Percentiles rank a stretch among this genome's conserved stretches.
Conservation (phyloP, 2,329 filamentous ascomycete species). For the Pyrenophora graminea region DNA sequence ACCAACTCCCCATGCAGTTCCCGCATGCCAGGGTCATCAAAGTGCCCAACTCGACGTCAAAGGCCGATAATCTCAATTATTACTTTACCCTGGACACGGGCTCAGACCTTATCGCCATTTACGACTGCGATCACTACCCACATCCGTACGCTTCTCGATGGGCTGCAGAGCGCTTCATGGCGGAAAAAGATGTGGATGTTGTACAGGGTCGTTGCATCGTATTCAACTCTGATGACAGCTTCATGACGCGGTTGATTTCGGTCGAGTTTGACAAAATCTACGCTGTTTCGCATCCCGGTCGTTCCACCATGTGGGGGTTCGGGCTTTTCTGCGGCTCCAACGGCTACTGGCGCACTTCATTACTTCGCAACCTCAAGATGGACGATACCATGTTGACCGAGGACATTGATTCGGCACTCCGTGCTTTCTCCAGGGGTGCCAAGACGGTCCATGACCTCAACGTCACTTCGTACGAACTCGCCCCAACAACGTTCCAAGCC, state of each 20-base stretch:
- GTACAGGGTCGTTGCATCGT: constrained; percentile 57
- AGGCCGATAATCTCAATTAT: constrained; percentile 57
- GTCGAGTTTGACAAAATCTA: constrained; percentile 60
- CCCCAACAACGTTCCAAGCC: constrained; percentile 50
- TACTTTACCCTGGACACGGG: constrained; percentile 52
- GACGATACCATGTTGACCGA: constrained; percentile 57
- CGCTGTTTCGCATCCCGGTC: constrained; percentile 56
- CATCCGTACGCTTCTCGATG: constrained; percentile 55
- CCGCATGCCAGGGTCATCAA: constrained; percentile 53
- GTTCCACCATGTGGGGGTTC: constrained; percentile 54
- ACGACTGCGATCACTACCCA: constrained; percentile 57
- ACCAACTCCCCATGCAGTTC: constrained; percentile 45
- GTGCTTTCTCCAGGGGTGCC: constrained; percentile 51
- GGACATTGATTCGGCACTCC: constrained; percentile 56
- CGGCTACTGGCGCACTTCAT: constrained; percentile 53
- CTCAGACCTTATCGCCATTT: constrained; percentile 54
- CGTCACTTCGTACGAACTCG: constrained; percentile 55
- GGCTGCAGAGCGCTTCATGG: constrained; percentile 54
- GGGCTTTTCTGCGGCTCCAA: constrained; percentile 57
- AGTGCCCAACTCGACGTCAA: constrained; percentile 55
- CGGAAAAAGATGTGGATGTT: constrained; percentile 51
- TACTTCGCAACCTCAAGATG: constrained; percentile 55
- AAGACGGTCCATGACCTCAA: constrained; percentile 56
- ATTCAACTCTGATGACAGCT: constrained; percentile 52
- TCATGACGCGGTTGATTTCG: constrained; percentile 54